Percentiles rank a stretch among this genome's conserved stretches.
These are phyloP conservation scores for Hyphopichia burtonii DNA, from an alignment of 1,139 yeast genomes.

Conservation along the genomic window DNA sequence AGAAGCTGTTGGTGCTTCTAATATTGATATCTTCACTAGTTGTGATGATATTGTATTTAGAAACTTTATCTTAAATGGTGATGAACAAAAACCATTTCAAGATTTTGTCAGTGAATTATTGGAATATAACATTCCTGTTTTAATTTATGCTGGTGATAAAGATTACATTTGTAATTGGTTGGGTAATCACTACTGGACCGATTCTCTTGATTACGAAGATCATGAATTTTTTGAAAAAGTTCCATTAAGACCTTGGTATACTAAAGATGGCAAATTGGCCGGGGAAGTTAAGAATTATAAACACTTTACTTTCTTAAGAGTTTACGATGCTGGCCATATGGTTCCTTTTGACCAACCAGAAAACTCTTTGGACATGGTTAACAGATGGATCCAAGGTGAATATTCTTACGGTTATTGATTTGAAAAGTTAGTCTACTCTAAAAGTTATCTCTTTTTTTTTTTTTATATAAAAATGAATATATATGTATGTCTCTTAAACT, in stretches of 20 bases:
- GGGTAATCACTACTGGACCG: constrained; percentile 38
- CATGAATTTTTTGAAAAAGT: constrained; percentile 24
- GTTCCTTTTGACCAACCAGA: constrained; percentile 83
- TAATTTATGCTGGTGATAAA: constrained; percentile 41
- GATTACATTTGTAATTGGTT: constrained; percentile 42
- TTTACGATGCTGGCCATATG: constrained; percentile 73
- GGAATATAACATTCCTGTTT: constrained; percentile 45
- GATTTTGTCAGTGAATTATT: constrained; percentile 56
- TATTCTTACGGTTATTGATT: constrained; percentile 19
- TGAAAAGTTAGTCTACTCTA: not conserved
- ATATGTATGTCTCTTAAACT: not conserved
- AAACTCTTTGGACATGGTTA: constrained; percentile 70
- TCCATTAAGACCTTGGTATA: constrained; percentile 42
- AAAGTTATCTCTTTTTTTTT: not conserved
- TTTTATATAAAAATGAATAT: not conserved
- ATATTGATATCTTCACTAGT: constrained; percentile 52
- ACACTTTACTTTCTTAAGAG: constrained; percentile 58
- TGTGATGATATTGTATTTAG: constrained; percentile 58
- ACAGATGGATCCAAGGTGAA: constrained; percentile 69
- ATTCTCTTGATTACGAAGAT: constrained; percentile 26
- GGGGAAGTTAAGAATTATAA: constrained; percentile 59
- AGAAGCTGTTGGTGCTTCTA: constrained; percentile 57
- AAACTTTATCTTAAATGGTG: constrained; percentile 59
- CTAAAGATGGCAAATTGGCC: constrained; percentile 43
- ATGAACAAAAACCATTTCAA: constrained; percentile 65